A percentile compares a stretch with the other conserved stretches of the same genome.
These are phyloP conservation scores for Candida khao-thaluensis DNA, from an alignment of 805 yeast species.

Conservation along the genomic window DNA sequence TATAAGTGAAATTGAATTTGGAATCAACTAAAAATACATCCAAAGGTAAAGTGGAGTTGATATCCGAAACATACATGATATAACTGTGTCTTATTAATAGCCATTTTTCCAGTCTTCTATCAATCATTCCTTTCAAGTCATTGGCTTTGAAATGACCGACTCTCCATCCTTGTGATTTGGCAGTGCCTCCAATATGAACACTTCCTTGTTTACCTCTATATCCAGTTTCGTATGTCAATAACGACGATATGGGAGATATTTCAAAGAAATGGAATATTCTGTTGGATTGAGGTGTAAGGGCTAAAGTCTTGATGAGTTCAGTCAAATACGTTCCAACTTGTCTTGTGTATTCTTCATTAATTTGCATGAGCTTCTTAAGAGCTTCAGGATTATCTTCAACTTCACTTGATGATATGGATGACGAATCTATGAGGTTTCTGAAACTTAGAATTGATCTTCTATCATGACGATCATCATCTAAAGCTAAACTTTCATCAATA, in stretches of 20 bases:
- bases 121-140: slow-evolving; percentile 83
- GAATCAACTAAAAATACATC: slow-evolving; percentile 91
- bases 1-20: slow-evolving; percentile 56
- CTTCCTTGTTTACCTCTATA: slow-evolving; percentile 89
- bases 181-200: slow-evolving; percentile 74
- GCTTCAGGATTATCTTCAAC: slow-evolving; percentile 31
- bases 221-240: slow-evolving; percentile 77
- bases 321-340: slow-evolving; percentile 68
- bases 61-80: slow-evolving; percentile 79
- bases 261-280: slow-evolving; percentile 84
- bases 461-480: neutral
- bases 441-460: slow-evolving; percentile 12
- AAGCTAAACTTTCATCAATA: neutral
- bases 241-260: slow-evolving; percentile 81
- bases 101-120: slow-evolving; percentile 92
- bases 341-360: slow-evolving; percentile 39
- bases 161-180: slow-evolving; percentile 92
- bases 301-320: slow-evolving; percentile 54
- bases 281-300: slow-evolving; percentile 78
- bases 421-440: slow-evolving; percentile 25
- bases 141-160: slow-evolving; percentile 82
- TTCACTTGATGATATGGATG: slow-evolving; percentile 16
- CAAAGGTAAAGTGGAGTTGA: slow-evolving; percentile 80
- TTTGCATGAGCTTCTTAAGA: slow-evolving; percentile 21
- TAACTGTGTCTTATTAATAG: slow-evolving; percentile 81